A percentile compares a stretch with the other conserved stretches of the same genome.
phyloP scores from a whole-genome alignment of 805 yeast genomes.

The Yarrowia sp. region DNA sequence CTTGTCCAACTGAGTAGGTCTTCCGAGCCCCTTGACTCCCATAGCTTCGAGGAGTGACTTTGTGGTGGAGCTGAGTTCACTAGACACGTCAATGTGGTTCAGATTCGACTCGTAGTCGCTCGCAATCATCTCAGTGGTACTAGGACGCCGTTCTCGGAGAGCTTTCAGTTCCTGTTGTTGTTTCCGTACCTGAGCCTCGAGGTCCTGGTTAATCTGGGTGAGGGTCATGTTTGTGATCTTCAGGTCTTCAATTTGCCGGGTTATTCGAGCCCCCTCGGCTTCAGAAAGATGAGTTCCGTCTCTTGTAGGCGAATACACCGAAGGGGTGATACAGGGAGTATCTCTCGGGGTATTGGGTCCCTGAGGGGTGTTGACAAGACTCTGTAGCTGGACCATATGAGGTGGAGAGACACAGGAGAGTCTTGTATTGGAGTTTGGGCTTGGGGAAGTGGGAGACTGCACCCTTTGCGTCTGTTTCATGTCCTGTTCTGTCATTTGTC shows the following conservation, averaged over 20 bases:
- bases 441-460: slow-evolving; percentile 11
- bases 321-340: slow-evolving; percentile 12
- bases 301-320: slow-evolving; percentile 11
- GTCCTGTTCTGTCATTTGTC: slow-evolving; percentile 2
- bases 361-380: slow-evolving; percentile 1
- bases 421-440: background rate
- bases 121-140: background rate
- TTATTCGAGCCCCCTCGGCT: slow-evolving; percentile 29
- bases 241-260: slow-evolving; percentile 30
- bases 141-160: slow-evolving; percentile 11
- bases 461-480: background rate
- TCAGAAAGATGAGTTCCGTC: slow-evolving; percentile 14
- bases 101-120: slow-evolving; percentile 5
- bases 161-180: slow-evolving; percentile 30
- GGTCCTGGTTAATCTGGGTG: slow-evolving; percentile 14
- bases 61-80: slow-evolving; percentile 5
- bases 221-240: slow-evolving; percentile 35
- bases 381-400: slow-evolving; percentile 16
- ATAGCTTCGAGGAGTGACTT: slow-evolving; percentile 8
- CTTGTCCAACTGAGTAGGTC: slow-evolving; percentile 26
- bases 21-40: slow-evolving; percentile 13
- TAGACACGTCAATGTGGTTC: background rate
- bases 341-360: slow-evolving; percentile 11
- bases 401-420: slow-evolving; percentile 18
- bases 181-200: slow-evolving; percentile 29